Percentiles rank a stretch among this genome's conserved stretches.
These are phyloP conservation scores for Torrubiella hemipterigena DNA, from an alignment of 2,329 filamentous ascomycete species.

Conservation along the genomic window DNA sequence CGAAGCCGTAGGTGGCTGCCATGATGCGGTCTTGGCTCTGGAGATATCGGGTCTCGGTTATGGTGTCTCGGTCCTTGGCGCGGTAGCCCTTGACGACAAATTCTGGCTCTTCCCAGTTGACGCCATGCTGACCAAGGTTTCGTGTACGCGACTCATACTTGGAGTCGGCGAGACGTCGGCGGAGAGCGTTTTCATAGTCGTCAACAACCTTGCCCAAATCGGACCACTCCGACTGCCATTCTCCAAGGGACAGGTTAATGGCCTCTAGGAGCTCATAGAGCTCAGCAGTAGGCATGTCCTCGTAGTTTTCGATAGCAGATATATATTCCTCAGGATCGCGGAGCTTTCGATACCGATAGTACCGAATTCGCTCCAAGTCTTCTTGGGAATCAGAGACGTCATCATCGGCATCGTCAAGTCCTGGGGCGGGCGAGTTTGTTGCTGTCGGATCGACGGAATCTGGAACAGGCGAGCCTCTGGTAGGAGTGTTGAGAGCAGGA, in stretches of 20 bases:
- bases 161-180: slow-evolving; percentile 34
- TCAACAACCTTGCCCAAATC: slow-evolving; percentile 37
- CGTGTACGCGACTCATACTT: slow-evolving; percentile 33
- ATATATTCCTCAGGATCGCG: slow-evolving; percentile 37
- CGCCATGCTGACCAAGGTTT: slow-evolving; percentile 25
- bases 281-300: slow-evolving; percentile 34
- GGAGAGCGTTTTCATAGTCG: slow-evolving; percentile 44
- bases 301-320: slow-evolving; percentile 34
- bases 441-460: slow-evolving; percentile 25
- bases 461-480: slow-evolving; percentile 23
- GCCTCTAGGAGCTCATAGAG: slow-evolving; percentile 31
- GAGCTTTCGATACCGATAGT: slow-evolving; percentile 36
- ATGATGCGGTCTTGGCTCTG: slow-evolving; percentile 45
- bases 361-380: slow-evolving; percentile 13
- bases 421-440: slow-evolving; percentile 24
- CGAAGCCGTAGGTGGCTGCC: slow-evolving; percentile 48
- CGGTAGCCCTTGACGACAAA: slow-evolving; percentile 43
- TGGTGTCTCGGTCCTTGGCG: slow-evolving; percentile 29
- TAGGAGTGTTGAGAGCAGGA: slow-evolving; percentile 24
- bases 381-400: slow-evolving; percentile 24
- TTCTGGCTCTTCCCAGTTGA: slow-evolving; percentile 36
- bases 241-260: slow-evolving; percentile 31
- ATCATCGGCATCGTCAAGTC: slow-evolving; percentile 22
- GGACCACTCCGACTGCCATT: slow-evolving; percentile 44
- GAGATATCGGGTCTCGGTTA: slow-evolving; percentile 31